Evolutionary conservation across 106 monocot genomes (phyloP).

Genomic region (Alisma plantagoaquatica): DNA sequence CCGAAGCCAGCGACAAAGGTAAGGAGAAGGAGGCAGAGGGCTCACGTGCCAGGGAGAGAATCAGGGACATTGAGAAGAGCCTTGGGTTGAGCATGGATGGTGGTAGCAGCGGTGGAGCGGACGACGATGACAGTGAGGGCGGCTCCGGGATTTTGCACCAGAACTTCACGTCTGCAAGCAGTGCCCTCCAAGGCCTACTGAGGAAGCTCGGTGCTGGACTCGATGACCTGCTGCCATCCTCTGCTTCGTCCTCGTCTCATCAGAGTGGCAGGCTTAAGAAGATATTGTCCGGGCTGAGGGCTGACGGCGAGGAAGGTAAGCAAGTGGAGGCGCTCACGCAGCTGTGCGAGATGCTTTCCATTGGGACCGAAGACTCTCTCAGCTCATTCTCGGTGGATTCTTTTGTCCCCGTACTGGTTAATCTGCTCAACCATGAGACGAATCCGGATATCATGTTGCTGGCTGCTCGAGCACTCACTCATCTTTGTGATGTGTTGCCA

Average conservation of each 20-base stretch:
- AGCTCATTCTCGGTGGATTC: constrained; percentile 90
- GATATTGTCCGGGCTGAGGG: constrained; percentile 62
- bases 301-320: constrained; percentile 84
- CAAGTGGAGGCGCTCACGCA: constrained; percentile 93
- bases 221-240: constrained; percentile 81
- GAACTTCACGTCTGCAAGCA: constrained; percentile 59
- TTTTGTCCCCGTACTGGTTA: constrained; percentile 86
- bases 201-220: constrained; percentile 87
- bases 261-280: constrained; percentile 74
- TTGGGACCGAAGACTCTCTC: constrained; percentile 88
- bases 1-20: constrained; percentile 38
- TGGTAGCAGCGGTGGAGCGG: constrained; percentile 22
- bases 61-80: constrained; percentile 43
- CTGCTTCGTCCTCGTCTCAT: constrained; percentile 36
- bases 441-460: constrained; percentile 94
- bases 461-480: constrained; percentile 85
- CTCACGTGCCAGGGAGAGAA: constrained; percentile 29
- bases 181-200: constrained; percentile 87
- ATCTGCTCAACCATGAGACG: constrained; percentile 79
- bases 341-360: constrained; percentile 91
- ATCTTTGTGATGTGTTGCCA: constrained; percentile 83
- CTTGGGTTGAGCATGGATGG: constrained; percentile 50
- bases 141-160: constrained; percentile 54
- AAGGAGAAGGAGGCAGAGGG: constrained; percentile 63
- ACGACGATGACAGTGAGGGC: constrained; percentile 40